These are phyloP conservation scores for Blastobotrys serpentis DNA, from an alignment of 1,139 yeast species.

Conservation along the genomic window DNA sequence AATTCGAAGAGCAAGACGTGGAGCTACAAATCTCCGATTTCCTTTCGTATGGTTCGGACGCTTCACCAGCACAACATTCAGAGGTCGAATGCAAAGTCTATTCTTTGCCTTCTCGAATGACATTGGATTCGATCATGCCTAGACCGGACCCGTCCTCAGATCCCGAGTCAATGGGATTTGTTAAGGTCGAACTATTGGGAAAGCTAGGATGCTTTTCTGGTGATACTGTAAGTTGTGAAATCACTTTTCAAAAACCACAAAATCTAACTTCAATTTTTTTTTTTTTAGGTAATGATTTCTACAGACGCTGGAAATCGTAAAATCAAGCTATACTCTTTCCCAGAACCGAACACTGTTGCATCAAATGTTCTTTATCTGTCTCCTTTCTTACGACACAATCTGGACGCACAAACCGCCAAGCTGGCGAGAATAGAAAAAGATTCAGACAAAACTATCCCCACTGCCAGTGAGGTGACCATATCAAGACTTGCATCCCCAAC, in stretches of 20 bases:
- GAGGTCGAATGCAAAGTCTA: slow-evolving; percentile 24
- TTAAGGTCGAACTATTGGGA: slow-evolving; percentile 53
- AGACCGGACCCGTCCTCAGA: slow-evolving; percentile 38
- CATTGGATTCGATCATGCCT: slow-evolving; percentile 30
- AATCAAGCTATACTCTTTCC: slow-evolving; percentile 56
- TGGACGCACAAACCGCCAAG: slow-evolving; percentile 28
- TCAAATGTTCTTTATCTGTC: slow-evolving; percentile 52
- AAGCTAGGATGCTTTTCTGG: slow-evolving; percentile 67
- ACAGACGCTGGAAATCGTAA: slow-evolving; percentile 30
- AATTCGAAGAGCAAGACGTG: slow-evolving; percentile 18
- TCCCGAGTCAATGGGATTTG: slow-evolving; percentile 51
- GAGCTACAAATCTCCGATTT: slow-evolving; percentile 34
- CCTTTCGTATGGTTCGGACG: slow-evolving; percentile 22
- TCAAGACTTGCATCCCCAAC: slow-evolving; percentile 70
- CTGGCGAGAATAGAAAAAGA: neutral
- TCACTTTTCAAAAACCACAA: slow-evolving; percentile 12
- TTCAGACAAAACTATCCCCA: slow-evolving; percentile 30
- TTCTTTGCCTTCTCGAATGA: slow-evolving; percentile 28
- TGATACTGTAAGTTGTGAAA: slow-evolving; percentile 48
- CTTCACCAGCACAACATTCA: slow-evolving; percentile 6
- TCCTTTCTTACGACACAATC: slow-evolving; percentile 60
- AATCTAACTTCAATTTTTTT: neutral
- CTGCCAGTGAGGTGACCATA: slow-evolving; percentile 54
- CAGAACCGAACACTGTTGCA: slow-evolving; percentile 58
- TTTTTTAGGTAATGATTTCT: slow-evolving; percentile 17